Evolutionary conservation across 768 basidiomycete genomes (phyloP).

Genomic region (Holtermanniella nyarrowii): DNA sequence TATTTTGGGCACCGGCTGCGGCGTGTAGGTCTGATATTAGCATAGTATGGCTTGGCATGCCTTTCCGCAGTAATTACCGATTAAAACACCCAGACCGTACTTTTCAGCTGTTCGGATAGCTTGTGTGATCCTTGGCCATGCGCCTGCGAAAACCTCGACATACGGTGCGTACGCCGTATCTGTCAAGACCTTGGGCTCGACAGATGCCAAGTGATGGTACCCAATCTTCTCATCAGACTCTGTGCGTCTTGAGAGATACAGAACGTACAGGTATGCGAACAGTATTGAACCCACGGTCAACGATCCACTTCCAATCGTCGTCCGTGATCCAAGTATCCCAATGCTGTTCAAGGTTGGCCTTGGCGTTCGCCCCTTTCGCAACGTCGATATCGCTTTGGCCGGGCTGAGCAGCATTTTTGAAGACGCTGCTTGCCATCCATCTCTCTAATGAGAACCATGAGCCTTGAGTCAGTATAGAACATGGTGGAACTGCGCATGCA

Average conservation of each 20-base stretch:
- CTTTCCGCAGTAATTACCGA: slow-evolving; percentile 44
- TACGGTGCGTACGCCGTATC: slow-evolving; percentile 58
- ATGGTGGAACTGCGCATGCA: slow-evolving; percentile 10
- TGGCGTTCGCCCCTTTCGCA: slow-evolving; percentile 48
- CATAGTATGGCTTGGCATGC: not conserved
- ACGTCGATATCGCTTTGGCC: slow-evolving; percentile 55
- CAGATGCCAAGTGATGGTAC: slow-evolving; percentile 67
- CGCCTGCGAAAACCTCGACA: slow-evolving; percentile 49
- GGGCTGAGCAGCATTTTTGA: slow-evolving; percentile 45
- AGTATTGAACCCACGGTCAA: slow-evolving; percentile 50
- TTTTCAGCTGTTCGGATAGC: slow-evolving; percentile 52
- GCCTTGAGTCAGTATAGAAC: slow-evolving; percentile 44
- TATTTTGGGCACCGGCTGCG: slow-evolving; percentile 55
- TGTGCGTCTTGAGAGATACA: slow-evolving; percentile 47
- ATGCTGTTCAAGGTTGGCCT: slow-evolving; percentile 53
- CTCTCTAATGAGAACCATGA: slow-evolving; percentile 70
- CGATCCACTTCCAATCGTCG: slow-evolving; percentile 61
- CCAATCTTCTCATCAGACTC: slow-evolving; percentile 46
- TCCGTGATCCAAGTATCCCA: slow-evolving; percentile 79
- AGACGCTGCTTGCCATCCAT: slow-evolving; percentile 61
- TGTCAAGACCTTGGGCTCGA: slow-evolving; percentile 59
- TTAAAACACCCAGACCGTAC: slow-evolving; percentile 64
- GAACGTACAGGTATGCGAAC: slow-evolving; percentile 56
- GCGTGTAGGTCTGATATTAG: slow-evolving; percentile 54
- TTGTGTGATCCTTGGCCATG: slow-evolving; percentile 58